Base-by-base conservation (phyloP, 2,329 filamentous ascomycete species). In the Penicillium sp. region DNA sequence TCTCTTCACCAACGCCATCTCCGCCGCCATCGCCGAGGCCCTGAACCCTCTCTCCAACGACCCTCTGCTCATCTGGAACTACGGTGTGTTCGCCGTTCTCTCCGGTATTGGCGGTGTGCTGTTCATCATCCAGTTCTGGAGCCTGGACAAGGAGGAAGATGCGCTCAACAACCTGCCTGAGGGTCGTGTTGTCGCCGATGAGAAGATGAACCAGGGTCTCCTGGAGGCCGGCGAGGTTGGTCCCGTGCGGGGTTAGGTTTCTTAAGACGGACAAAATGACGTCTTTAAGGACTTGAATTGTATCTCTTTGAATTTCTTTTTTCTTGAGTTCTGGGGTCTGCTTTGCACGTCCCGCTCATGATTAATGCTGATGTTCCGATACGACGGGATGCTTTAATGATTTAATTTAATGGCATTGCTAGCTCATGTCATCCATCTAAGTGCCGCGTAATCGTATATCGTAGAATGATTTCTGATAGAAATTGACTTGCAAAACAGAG, bases 21-120 rank as follows among this genome's bases (percentile, higher is more conserved):
- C 87, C 2, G 82, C 87, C 40, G 89, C 89, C 43, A 77, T 92
- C 50, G 87, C 87, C 39, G 85, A 91, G 77, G 88, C 86, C 1
- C 83, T 90, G 51, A 84, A 84, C 7, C 78, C 83, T 0, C 77
- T 91, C 2, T 84, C 85, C 0, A 80, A 78, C 9, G 87, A 91
- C 69, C 88, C 89, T 1, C 75, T 88, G 19, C 79, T 91, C 36
- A 82, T 89, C 16, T 91, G 88, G 87, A 90, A 92, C 78, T 93
- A 92, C 74, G 83, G 80, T 13, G 75, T 81, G 27, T 83, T 90
- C 31, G 86, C 88, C 9, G 76, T 85, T 54, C 78, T 91, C 50
- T 82, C 89, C 1, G 81, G 85, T 36, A 56, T 87, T 13, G 89
- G 87, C 43, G 89, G 88, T 19, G 63, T 82, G 4, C 76, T 79